Conservation (phyloP, 345 rosid species). For the Limnanthes douglasii region DNA sequence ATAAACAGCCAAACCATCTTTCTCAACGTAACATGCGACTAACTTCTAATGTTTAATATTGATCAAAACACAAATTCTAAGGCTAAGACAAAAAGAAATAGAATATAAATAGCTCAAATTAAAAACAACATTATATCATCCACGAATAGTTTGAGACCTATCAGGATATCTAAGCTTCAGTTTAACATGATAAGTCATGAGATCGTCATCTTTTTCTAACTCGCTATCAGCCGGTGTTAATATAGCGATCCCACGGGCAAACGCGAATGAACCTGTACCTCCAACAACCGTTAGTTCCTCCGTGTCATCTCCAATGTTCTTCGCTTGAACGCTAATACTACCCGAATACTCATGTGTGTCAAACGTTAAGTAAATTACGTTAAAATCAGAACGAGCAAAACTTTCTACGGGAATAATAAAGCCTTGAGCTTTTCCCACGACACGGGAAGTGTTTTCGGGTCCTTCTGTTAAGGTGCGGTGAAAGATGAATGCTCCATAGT, state of each 20-base stretch:
- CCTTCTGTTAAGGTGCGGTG: slow-evolving; percentile 51
- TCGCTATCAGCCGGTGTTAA: slow-evolving; percentile 18
- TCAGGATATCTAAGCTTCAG: slow-evolving; percentile 56
- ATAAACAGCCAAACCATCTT: no score
- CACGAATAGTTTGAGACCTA: slow-evolving; percentile 28
- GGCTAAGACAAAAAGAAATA: no score
- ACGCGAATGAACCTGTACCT: slow-evolving; percentile 74
- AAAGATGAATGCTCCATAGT: slow-evolving; percentile 40
- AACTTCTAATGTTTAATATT: no score
- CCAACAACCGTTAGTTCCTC: slow-evolving; percentile 49
- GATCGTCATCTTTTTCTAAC: slow-evolving; percentile 7
- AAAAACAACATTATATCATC: slow-evolving; percentile 15
- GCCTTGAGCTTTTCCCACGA: slow-evolving; percentile 66
- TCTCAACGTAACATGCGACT: no score
- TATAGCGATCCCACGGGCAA: slow-evolving; percentile 60
- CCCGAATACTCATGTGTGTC: slow-evolving; percentile 39
- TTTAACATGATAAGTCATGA: slow-evolving; percentile 48
- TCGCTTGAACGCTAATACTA: slow-evolving; percentile 49
- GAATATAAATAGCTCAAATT: no score
- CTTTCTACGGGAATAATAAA: slow-evolving; percentile 47
- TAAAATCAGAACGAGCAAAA: slow-evolving; percentile 50
- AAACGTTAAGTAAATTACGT: slow-evolving; percentile 54
- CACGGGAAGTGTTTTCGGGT: slow-evolving; percentile 50
- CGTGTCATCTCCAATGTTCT: slow-evolving; percentile 16
- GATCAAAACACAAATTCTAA: no score